Percentiles rank a stretch among this genome's conserved stretches.
phyloP scores from a whole-genome alignment of 2,329 filamentous ascomycete species.

The Cordyceps militaris region DNA sequence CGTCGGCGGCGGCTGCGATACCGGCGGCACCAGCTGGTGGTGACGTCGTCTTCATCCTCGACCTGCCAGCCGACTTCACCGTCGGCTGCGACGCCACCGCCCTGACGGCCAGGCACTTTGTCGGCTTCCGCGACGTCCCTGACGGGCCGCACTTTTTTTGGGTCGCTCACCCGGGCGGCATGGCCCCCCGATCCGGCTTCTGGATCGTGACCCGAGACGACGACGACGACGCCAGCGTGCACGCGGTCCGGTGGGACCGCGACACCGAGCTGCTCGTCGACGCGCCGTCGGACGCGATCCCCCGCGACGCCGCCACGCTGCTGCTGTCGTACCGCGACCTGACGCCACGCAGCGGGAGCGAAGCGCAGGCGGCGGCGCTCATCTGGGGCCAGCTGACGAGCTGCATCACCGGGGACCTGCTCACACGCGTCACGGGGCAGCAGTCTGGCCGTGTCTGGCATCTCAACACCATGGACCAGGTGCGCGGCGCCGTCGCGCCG shows the following conservation, averaged over 20 bases:
- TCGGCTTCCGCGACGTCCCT: slow-evolving; percentile 49
- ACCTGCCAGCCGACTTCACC: slow-evolving; percentile 43
- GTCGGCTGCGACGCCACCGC: slow-evolving; percentile 48
- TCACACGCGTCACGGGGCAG: slow-evolving; percentile 39
- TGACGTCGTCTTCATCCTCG: slow-evolving; percentile 47
- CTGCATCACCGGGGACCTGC: slow-evolving; percentile 36
- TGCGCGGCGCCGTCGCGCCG: slow-evolving; percentile 35
- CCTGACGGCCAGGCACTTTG: slow-evolving; percentile 40
- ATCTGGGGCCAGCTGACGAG: slow-evolving; percentile 49
- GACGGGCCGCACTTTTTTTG: slow-evolving; percentile 53
- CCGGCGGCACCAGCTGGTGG: slow-evolving; percentile 21
- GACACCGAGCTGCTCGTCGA: slow-evolving; percentile 48
- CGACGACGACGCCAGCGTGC: slow-evolving; percentile 24
- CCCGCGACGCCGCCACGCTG: slow-evolving; percentile 31
- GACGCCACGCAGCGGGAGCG: slow-evolving; percentile 19
- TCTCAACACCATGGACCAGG: slow-evolving; percentile 46
- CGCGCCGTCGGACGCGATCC: slow-evolving; percentile 34
- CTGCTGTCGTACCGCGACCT: slow-evolving; percentile 41
- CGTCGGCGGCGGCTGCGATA: not conserved
- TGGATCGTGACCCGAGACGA: slow-evolving; percentile 42
- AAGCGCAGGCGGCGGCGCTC: slow-evolving; percentile 19
- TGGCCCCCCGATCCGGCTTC: slow-evolving; percentile 47
- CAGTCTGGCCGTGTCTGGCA: slow-evolving; percentile 36
- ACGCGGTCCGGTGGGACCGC: slow-evolving; percentile 48
- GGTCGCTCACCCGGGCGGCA: slow-evolving; percentile 42